phyloP scores from a whole-genome alignment of 257 asterid species.

The Solanum appendiculatum region DNA sequence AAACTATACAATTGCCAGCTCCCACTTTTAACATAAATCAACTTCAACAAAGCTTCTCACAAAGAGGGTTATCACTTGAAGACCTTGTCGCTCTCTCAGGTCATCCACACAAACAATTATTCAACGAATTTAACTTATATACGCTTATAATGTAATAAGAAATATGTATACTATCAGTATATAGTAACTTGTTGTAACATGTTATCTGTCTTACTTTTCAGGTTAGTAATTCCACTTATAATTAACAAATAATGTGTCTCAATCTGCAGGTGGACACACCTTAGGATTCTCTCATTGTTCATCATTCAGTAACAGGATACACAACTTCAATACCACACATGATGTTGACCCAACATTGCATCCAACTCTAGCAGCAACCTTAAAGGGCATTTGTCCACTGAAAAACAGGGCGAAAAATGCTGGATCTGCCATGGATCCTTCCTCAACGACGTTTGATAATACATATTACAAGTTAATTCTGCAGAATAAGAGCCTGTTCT shows the following conservation, averaged over 20 bases:
- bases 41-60: slow-evolving; percentile 49
- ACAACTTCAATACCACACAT: slow-evolving; percentile 58
- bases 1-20: slow-evolving; percentile 52
- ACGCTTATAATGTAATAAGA: not conserved
- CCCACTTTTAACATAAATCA: slow-evolving; percentile 54
- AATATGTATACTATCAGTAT: not conserved
- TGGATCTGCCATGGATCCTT: slow-evolving; percentile 61
- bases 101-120: not conserved
- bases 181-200: not conserved
- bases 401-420: slow-evolving; percentile 43
- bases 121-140: not conserved
- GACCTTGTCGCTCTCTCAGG: slow-evolving; percentile 75
- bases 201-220: not conserved
- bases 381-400: slow-evolving; percentile 41
- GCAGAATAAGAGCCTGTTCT: slow-evolving; percentile 42
- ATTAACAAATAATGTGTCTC: not conserved
- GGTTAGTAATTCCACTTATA: not conserved
- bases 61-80: slow-evolving; percentile 52
- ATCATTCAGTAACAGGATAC: slow-evolving; percentile 47
- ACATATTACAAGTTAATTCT: slow-evolving; percentile 56
- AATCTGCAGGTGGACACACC: slow-evolving; percentile 68
- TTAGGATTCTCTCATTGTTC: slow-evolving; percentile 88
- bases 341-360: slow-evolving; percentile 61
- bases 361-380: slow-evolving; percentile 46
- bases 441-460: slow-evolving; percentile 61